phyloP scores from a whole-genome alignment of 768 basidiomycete species.

The Leccinum olivaceopallidum region DNA sequence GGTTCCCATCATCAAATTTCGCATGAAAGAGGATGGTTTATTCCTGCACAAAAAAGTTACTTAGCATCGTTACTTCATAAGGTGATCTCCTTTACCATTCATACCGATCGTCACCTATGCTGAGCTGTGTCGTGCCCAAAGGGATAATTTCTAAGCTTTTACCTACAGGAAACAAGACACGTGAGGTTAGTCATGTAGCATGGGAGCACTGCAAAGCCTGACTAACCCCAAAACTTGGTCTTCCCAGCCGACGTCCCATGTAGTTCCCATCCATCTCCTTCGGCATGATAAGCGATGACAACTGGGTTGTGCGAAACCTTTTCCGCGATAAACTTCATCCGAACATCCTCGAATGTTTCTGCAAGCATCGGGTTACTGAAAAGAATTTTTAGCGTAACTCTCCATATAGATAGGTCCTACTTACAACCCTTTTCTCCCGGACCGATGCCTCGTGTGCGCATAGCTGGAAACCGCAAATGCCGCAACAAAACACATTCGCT shows the following conservation, averaged over 20 bases:
- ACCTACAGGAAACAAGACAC: conserved; percentile 44
- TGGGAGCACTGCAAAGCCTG: conserved; percentile 4
- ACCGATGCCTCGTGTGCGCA: conserved; percentile 75
- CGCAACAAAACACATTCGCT: conserved; percentile 73
- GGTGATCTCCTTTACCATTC: conserved; percentile 53
- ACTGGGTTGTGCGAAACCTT: conserved; percentile 87
- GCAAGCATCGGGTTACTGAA: conserved; percentile 85
- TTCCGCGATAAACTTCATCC: conserved; percentile 83
- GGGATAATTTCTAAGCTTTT: conserved; percentile 89
- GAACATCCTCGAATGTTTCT: conserved; percentile 83
- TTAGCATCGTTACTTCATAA: conserved; percentile 3
- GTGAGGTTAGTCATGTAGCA: conserved; percentile 19
- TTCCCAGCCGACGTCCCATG: conserved; percentile 76
- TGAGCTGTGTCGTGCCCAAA: conserved; percentile 66
- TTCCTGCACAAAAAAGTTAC: conserved; percentile 48
- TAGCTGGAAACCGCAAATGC: conserved; percentile 87
- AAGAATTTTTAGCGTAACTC: conserved; percentile 10
- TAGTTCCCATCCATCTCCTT: conserved; percentile 76
- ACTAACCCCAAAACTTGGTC: conserved; percentile 88
- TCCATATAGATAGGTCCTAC: conserved; percentile 30
- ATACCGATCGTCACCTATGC: conserved; percentile 65
- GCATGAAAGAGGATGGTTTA: conserved; percentile 85
- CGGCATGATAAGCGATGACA: conserved; percentile 78
- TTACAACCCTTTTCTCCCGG: conserved; percentile 87
- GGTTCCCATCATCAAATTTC: conserved; percentile 87